phyloP scores from a whole-genome alignment of 148 eudicot genomes.

The Fallopia convolvulus region DNA sequence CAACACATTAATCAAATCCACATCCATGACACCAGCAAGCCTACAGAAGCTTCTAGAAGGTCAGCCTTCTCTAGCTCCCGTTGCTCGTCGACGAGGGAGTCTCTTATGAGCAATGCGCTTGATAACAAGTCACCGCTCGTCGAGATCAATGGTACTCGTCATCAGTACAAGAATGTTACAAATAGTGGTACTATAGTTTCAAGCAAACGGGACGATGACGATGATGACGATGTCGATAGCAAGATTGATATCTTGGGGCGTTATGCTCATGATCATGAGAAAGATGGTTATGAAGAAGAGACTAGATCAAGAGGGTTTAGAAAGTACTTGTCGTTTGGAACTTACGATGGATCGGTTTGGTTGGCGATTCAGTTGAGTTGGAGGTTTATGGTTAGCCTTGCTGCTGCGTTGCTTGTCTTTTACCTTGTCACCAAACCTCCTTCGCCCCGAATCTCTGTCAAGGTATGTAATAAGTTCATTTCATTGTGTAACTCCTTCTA shows the following conservation, averaged over 20 bases:
- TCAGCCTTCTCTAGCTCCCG: not conserved
- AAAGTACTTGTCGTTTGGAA: conserved; percentile 39
- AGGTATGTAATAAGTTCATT: conserved; percentile 48
- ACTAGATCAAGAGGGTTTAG: conserved; percentile 18
- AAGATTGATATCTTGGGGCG: not conserved
- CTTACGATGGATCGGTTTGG: conserved; percentile 45
- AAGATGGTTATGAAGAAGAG: not conserved
- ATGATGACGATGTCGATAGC: not conserved
- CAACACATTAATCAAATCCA: not conserved
- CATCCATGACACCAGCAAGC: not conserved
- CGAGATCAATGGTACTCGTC: not conserved
- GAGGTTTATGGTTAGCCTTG: conserved; percentile 55
- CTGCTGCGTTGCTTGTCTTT: conserved; percentile 58
- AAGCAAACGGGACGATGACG: not conserved
- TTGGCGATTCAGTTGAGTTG: conserved; percentile 50
- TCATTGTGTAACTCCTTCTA: too few species aligned
- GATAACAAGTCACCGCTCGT: not conserved
- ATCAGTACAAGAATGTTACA: too few species aligned
- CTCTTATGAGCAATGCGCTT: not conserved
- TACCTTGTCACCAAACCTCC: conserved; percentile 66
- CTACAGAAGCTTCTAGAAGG: not conserved
- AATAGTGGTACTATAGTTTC: not conserved
- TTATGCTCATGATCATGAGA: not conserved
- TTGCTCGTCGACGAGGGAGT: conserved; percentile 6
- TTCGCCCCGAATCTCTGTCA: conserved; percentile 38